These are phyloP conservation scores for Euphrasia confusa DNA, from an alignment of 257 asterid genomes.

Conservation along the genomic window DNA sequence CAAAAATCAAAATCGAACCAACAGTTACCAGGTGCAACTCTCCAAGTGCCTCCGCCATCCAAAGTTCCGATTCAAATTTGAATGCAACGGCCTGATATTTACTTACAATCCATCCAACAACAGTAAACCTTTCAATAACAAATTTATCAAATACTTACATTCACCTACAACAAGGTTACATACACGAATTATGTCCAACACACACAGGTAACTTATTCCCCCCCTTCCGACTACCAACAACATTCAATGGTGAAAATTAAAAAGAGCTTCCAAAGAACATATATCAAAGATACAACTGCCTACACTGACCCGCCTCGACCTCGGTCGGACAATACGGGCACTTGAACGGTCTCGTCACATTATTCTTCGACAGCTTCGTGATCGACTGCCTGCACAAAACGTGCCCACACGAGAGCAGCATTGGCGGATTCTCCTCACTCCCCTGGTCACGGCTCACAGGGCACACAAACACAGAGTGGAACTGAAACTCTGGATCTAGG, in stretches of 20 bases:
- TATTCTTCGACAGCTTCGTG: slow-evolving; percentile 76
- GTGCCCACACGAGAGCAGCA: slow-evolving; percentile 88
- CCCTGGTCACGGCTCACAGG: slow-evolving; percentile 92
- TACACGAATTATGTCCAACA: slow-evolving; percentile 23
- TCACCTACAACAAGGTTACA: background rate
- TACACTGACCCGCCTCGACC: slow-evolving; percentile 84
- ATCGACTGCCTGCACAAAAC: slow-evolving; percentile 88
- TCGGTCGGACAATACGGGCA: slow-evolving; percentile 92
- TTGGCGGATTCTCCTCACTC: slow-evolving; percentile 85
- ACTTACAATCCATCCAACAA: slow-evolving; percentile 40
- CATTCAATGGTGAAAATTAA: background rate
- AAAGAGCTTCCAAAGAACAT: background rate
- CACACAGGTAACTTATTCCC: background rate
- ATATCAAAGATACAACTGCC: slow-evolving; percentile 62
- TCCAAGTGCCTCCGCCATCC: no score
- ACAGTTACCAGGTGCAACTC: no score
- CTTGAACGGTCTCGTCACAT: slow-evolving; percentile 73
- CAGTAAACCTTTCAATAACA: slow-evolving; percentile 26
- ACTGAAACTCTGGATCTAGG: slow-evolving; percentile 76
- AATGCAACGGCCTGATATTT: slow-evolving; percentile 23
- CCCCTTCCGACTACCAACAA: background rate
- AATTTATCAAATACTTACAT: slow-evolving; percentile 14
- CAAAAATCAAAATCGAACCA: no score
- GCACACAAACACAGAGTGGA: slow-evolving; percentile 83
- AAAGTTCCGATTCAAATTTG: no score